These are phyloP conservation scores for Grigorovia jiainica DNA, from an alignment of 805 yeast genomes.

Conservation along the genomic window DNA sequence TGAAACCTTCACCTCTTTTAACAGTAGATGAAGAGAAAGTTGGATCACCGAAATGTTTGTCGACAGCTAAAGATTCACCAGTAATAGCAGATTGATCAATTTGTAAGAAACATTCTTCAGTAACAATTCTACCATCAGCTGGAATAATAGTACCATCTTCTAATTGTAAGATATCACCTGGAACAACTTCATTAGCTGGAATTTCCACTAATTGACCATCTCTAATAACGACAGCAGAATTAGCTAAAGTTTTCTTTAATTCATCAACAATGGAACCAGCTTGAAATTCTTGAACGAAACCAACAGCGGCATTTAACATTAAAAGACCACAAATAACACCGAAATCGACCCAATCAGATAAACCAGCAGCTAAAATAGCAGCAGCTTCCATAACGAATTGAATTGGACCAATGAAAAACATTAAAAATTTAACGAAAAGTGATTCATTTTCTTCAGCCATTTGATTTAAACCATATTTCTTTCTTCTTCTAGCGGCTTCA, in stretches of 20 bases:
- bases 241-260: conserved; percentile 89
- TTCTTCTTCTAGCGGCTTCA: conserved; percentile 74
- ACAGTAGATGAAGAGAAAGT: conserved; percentile 89
- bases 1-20: conserved; percentile 90
- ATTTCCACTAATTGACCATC: conserved; percentile 69
- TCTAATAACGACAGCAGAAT: conserved; percentile 78
- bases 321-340: conserved; percentile 91
- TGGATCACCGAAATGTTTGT: conserved; percentile 80
- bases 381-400: conserved; percentile 98
- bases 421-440: conserved; percentile 64
- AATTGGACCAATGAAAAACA: conserved; percentile 91
- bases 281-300: conserved; percentile 95
- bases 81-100: conserved; percentile 95
- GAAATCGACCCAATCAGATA: conserved; percentile 97
- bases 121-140: conserved; percentile 83
- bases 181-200: conserved; percentile 79
- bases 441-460: conserved; percentile 86
- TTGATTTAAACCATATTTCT: conserved; percentile 83
- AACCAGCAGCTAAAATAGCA: conserved; percentile 90
- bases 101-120: conserved; percentile 80
- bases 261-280: conserved; percentile 98
- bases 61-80: conserved; percentile 95
- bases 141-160: conserved; percentile 92
- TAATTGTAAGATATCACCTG: conserved; percentile 87
- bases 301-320: conserved; percentile 81